Base-by-base conservation (phyloP, 306 rosid species). In the Rosa persica region DNA sequence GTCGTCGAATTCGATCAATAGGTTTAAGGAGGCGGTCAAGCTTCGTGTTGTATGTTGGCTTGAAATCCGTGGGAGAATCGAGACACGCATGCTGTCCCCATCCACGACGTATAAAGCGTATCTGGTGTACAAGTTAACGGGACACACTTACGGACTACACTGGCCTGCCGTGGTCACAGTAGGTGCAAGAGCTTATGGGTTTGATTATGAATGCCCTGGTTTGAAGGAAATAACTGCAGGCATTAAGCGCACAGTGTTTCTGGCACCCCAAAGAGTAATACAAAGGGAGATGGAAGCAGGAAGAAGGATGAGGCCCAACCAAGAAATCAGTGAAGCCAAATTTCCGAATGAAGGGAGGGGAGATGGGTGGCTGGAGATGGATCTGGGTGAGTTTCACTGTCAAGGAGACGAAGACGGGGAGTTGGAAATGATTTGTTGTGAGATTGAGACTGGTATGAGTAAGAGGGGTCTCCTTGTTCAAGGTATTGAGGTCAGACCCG, bases 281-380 rank as follows among this genome's bases (percentile, higher is more conserved):
- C n/a, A 16, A 0, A 57, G 57, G 3, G 22, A 5, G 3, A 70
- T 61, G 6, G 51, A 47, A 47, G 11, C 4, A 10, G 51, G 0
- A 47, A 47, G 4, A 47, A 12, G 15, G 16, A 47, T 47, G 16
- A 11, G 51, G 16, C 51, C 3, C 16, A 1, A 47, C 51, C 16
- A 11, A 0, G 51, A 11, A 47, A 11, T 47, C 55, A 49, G 1
- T 49, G n/a, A 5, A 49, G 4, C 8, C n/a, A 49, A 16, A 16
- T 72, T 22, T 61, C 91, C 96, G 0, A 79, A 54, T 65, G 58
- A 69, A 70, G 8, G 55, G 8, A 82, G 90, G 81, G 38, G 10
- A 0, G 93, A 90, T 22, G 88, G 96, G 36, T 90, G 93, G 93
- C 16, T 76, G 65, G 95, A 92, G 83, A 72, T 85, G 11, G 92